A percentile compares a stretch with the other conserved stretches of the same genome.
phyloP scores from a whole-genome alignment of 768 basidiomycete genomes.

The Mycena galopus region DNA sequence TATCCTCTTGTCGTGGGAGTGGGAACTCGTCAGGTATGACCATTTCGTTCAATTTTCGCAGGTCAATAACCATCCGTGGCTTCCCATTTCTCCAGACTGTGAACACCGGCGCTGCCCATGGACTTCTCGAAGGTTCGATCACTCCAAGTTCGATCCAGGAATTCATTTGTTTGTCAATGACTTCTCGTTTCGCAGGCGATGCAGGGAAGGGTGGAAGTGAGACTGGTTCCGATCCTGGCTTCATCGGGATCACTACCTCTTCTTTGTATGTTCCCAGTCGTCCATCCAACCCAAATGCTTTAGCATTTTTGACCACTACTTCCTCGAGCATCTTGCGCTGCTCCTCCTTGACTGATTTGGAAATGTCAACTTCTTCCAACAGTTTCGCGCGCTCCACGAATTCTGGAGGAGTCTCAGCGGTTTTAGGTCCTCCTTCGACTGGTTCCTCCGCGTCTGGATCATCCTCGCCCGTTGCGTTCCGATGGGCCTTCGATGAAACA shows the following conservation, averaged over 20 bases:
- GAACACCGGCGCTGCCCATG: no score
- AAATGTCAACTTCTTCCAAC: neutral
- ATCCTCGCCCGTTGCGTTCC: neutral
- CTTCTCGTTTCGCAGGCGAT: conserved; percentile 44
- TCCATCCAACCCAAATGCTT: conserved; percentile 47
- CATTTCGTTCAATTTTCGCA: conserved; percentile 39
- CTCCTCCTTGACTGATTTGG: neutral
- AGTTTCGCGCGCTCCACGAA: neutral
- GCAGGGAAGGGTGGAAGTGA: conserved; percentile 39
- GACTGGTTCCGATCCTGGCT: conserved; percentile 41
- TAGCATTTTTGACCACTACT: conserved; percentile 30
- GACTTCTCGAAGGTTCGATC: conserved; percentile 55
- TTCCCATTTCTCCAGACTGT: no score
- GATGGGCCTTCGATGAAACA: neutral
- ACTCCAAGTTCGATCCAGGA: conserved; percentile 50
- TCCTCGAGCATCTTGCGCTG: conserved; percentile 27
- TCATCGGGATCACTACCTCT: conserved; percentile 42
- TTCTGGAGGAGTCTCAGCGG: neutral
- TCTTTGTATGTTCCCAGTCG: conserved; percentile 44
- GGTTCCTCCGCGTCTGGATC: neutral
- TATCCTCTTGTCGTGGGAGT: conserved; percentile 40
- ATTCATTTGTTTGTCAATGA: conserved; percentile 45
- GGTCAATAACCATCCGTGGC: conserved; percentile 51
- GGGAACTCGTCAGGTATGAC: conserved; percentile 42
- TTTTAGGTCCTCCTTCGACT: neutral